These are phyloP conservation scores for Dendrobium catenatum DNA, from an alignment of 106 monocot species.

Conservation along the genomic window DNA sequence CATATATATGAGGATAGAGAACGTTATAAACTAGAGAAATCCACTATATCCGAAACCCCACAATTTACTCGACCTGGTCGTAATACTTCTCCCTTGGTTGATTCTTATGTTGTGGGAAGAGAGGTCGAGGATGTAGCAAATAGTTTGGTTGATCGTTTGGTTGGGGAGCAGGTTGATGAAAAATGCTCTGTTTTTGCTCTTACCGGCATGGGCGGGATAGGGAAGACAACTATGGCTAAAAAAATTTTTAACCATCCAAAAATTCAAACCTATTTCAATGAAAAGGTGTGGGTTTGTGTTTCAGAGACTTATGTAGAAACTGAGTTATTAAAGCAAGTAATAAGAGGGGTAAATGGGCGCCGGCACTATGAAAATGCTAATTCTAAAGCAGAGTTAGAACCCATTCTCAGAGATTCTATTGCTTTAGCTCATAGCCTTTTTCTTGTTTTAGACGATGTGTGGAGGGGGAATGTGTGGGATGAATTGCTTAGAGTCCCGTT, in stretches of 20 bases:
- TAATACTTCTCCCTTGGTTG: neutral
- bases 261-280: conserved; percentile 15
- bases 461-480: conserved; percentile 28
- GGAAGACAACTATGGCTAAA: conserved; percentile 22
- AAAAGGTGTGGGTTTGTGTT: conserved; percentile 30
- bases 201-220: too few species aligned
- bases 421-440: conserved; percentile 19
- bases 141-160: neutral
- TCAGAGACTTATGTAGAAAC: conserved; percentile 20
- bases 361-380: conserved; percentile 6
- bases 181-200: neutral
- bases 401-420: neutral
- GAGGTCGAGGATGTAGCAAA: neutral
- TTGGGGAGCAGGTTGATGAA: neutral
- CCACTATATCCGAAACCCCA: neutral
- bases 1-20: neutral
- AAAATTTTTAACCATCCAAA: conserved; percentile 22
- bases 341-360: conserved; percentile 5
- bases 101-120: neutral
- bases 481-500: conserved; percentile 26
- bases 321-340: conserved; percentile 13
- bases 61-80: neutral
- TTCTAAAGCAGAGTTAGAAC: conserved; percentile 7
- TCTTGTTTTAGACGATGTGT: conserved; percentile 48
- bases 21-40: neutral